These are phyloP conservation scores for Malus hybrid DNA, from an alignment of 331 rosid genomes.

Conservation along the genomic window DNA sequence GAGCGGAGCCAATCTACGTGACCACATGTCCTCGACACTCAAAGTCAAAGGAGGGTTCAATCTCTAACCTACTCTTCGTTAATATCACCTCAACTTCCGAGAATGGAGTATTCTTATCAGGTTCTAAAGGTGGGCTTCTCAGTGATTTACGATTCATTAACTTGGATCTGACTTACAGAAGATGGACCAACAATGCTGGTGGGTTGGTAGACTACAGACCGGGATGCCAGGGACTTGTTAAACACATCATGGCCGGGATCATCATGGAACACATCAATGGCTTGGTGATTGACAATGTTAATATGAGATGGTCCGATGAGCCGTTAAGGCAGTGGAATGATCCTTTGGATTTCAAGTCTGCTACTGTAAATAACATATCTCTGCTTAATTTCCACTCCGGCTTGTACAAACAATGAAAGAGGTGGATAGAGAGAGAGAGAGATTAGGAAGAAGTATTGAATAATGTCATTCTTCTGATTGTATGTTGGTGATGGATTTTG, in stretches of 20 bases:
- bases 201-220: conserved; percentile 86
- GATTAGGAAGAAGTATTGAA: background rate
- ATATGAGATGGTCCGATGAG: conserved; percentile 68
- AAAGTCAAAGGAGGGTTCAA: conserved; percentile 67
- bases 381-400: conserved; percentile 58
- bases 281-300: conserved; percentile 57
- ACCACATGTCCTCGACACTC: conserved; percentile 70
- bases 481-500: background rate
- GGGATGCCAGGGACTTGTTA: conserved; percentile 75
- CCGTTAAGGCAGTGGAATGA: conserved; percentile 47
- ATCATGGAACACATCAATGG: conserved; percentile 83
- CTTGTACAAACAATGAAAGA: conserved; percentile 21
- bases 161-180: conserved; percentile 53
- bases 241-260: conserved; percentile 61
- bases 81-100: conserved; percentile 75
- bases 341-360: conserved; percentile 73
- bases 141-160: conserved; percentile 68
- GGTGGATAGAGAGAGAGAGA: background rate
- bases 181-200: conserved; percentile 54
- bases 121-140: conserved; percentile 63
- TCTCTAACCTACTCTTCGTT: conserved; percentile 61
- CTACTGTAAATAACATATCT: conserved; percentile 63
- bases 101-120: conserved; percentile 83
- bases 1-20: conserved; percentile 91
- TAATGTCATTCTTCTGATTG: background rate